Evolutionary conservation across 1,139 yeast genomes (phyloP).

Genomic region (Zygosaccharomyces sapae): DNA sequence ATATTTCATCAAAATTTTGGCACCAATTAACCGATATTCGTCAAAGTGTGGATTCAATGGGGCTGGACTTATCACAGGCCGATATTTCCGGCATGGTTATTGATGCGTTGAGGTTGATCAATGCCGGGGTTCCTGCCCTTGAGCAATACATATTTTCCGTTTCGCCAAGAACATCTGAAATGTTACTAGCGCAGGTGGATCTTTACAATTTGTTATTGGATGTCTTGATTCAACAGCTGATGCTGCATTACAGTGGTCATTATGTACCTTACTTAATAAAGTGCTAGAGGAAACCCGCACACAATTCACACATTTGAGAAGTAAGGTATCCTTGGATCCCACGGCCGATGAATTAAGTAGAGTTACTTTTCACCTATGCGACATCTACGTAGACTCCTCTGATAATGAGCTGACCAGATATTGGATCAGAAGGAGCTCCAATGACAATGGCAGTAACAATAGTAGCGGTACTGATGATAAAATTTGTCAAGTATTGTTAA

Average conservation of each 20-base stretch:
- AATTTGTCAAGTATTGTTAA: slow-evolving; percentile 20
- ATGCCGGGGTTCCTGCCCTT: slow-evolving; percentile 11
- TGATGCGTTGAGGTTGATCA: slow-evolving; percentile 7
- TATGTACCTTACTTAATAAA: slow-evolving; percentile 23
- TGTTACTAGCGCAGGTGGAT: slow-evolving; percentile 13
- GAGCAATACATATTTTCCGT: slow-evolving; percentile 10
- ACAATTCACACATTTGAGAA: slow-evolving; percentile 16
- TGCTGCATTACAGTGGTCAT: slow-evolving; percentile 21
- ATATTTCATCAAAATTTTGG: slow-evolving; percentile 17
- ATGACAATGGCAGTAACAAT: background rate
- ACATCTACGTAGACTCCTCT: slow-evolving; percentile 24
- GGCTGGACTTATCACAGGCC: slow-evolving; percentile 13
- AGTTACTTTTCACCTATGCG: slow-evolving; percentile 30
- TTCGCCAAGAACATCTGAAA: slow-evolving; percentile 1
- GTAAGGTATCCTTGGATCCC: slow-evolving; percentile 13
- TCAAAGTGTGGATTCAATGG: slow-evolving; percentile 2
- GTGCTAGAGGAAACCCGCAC: slow-evolving; percentile 18
- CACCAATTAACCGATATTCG: slow-evolving; percentile 21
- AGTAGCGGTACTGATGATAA: slow-evolving; percentile 7
- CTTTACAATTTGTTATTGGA: slow-evolving; percentile 14
- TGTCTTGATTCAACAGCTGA: slow-evolving; percentile 7
- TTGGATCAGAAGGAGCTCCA: slow-evolving; percentile 14
- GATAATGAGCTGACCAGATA: slow-evolving; percentile 30
- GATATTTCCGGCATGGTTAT: slow-evolving; percentile 14
- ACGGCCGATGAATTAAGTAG: slow-evolving; percentile 24